Percentiles rank a stretch among this genome's conserved stretches.
phyloP scores from a whole-genome alignment of 306 rosid genomes.

The Delonix regia region DNA sequence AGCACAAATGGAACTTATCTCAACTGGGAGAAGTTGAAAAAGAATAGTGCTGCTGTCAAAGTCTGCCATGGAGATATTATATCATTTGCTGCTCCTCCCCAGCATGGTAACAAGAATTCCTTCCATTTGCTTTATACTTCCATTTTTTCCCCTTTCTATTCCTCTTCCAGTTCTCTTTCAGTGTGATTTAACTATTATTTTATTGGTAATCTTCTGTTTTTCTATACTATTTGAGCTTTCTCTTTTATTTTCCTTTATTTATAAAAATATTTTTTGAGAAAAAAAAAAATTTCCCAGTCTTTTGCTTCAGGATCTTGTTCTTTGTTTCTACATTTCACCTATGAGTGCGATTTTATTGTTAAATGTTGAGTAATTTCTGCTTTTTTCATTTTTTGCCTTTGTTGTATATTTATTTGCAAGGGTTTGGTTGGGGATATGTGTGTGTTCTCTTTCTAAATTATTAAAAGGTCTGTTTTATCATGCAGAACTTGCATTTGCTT shows the following conservation, averaged over 20 bases:
- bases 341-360: neutral
- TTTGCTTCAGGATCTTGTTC: conserved; percentile 24
- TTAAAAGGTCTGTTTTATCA: conserved; percentile 29
- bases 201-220: neutral
- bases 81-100: conserved; percentile 89
- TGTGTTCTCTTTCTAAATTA: conserved; percentile 7
- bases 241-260: conserved; percentile 25
- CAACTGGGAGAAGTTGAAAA: conserved; percentile 77
- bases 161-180: conserved; percentile 1
- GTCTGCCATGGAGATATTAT: conserved; percentile 85
- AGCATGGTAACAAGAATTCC: conserved; percentile 60
- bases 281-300: neutral
- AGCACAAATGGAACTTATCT: conserved; percentile 91
- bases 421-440: conserved; percentile 8
- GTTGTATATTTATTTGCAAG: conserved; percentile 5
- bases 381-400: conserved; percentile 21
- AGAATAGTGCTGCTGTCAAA: conserved; percentile 63
- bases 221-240: neutral
- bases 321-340: conserved; percentile 21
- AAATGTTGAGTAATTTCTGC: conserved; percentile 24
- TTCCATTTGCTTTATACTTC: neutral
- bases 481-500: conserved; percentile 74
- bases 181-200: neutral
- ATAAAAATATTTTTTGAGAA: neutral
- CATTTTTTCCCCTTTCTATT: neutral